Evolutionary conservation across 805 yeast species (phyloP), one percentile per base, ranked within the genome.

Genomic region (Sungouiella blattae): DNA sequence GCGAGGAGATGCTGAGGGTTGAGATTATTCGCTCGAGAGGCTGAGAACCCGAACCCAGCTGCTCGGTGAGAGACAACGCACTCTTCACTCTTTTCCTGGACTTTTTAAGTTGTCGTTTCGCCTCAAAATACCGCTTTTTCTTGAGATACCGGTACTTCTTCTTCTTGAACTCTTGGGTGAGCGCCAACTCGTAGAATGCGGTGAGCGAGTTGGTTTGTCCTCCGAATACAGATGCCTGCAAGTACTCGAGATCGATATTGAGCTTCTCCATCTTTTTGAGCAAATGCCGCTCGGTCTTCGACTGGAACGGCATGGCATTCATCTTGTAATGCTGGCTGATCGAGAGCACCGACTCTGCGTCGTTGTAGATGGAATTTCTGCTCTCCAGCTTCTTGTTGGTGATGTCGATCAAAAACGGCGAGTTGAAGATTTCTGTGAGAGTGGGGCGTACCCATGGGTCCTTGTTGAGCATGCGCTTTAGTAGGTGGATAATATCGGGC

Each of bases 181-280:
- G 58, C 12, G 79, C 58, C 13, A 87, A 62, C 30, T 80, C 80
- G 82, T 89, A 87, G 38, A 81, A 69, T 0, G 91, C 95, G 11
- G 84, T 77, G 11, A 84, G 61, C 0, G 87, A 67, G 57, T 85
- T 93, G 58, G 86, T 76, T 37, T 80, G 77, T 30, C 73, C 71
- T 37, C 72, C 68, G 18, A 61, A 49, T 3, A 87, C 78, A 18
- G 83, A 74, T 6, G 72, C 64, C 45, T 76, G 77, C 21, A 88
- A 60, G 1, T 69, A 58, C 11, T 78, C 82, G 2, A 73, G 68
- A 52, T 84, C 85, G 24, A 87, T 63, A n/a, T 86, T 83, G 17
- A 77, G 57, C 38, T 76, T 70, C 28, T 72, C 71, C 32, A 87
- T 50, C 32, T 73, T 72, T 40, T 81, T 80, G 30, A 87, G 54